Percentiles rank a stretch among this genome's conserved stretches.
phyloP scores from a whole-genome alignment of 768 basidiomycete genomes.

The Nidularia sp. region DNA sequence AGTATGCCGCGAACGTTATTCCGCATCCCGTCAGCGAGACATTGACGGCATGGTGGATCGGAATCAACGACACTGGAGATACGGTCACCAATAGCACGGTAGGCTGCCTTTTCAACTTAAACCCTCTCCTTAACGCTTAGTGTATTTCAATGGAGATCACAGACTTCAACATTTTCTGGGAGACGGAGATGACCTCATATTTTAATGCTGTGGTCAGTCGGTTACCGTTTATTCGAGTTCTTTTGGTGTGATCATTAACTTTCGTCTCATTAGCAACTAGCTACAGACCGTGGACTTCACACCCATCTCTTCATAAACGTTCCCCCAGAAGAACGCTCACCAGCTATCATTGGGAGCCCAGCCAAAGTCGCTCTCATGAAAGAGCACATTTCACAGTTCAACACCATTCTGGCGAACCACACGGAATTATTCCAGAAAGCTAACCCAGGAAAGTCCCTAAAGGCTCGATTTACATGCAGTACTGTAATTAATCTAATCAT shows the following conservation, averaged over 20 bases:
- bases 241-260: neutral
- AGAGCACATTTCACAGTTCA: constrained; percentile 36
- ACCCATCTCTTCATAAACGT: constrained; percentile 54
- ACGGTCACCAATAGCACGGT: constrained; percentile 26
- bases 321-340: constrained; percentile 50
- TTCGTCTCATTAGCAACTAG: constrained; percentile 17
- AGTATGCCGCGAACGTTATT: constrained; percentile 37
- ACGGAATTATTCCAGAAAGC: constrained; percentile 25
- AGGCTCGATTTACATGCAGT: neutral
- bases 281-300: constrained; percentile 33
- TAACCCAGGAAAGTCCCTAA: constrained; percentile 24
- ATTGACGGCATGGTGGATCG: constrained; percentile 54
- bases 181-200: constrained; percentile 42
- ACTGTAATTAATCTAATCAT: neutral
- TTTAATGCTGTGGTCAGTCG: constrained; percentile 44
- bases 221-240: no score
- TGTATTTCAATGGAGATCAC: constrained; percentile 27
- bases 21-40: constrained; percentile 39
- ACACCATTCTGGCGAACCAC: constrained; percentile 31
- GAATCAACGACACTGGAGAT: constrained; percentile 57
- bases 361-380: constrained; percentile 30
- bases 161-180: constrained; percentile 46
- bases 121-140: no score
- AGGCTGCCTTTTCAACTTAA: no score
- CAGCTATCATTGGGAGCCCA: constrained; percentile 27